Conservation (phyloP, 805 yeast species). For the Saccharomyces mikatae region DNA sequence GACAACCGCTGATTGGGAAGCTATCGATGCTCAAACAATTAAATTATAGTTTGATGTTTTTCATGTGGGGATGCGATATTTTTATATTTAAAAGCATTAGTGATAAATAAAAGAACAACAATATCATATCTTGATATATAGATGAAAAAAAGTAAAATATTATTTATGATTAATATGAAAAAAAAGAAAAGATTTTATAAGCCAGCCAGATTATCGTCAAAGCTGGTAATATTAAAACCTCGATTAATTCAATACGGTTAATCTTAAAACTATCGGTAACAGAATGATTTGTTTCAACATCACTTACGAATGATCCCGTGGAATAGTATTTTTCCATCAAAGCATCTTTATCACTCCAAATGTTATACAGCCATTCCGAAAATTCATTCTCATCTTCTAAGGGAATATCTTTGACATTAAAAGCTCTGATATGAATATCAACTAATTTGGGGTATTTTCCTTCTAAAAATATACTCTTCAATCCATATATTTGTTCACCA, state of each 20-base stretch:
- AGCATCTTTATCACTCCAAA: constrained; percentile 75
- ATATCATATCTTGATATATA: not conserved
- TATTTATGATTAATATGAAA: not conserved
- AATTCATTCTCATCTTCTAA: constrained; percentile 47
- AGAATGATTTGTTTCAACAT: constrained; percentile 11
- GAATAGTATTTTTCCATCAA: constrained; percentile 54
- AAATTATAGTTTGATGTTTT: constrained; percentile 14
- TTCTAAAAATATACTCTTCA: constrained; percentile 51
- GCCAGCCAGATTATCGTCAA: constrained; percentile 1
- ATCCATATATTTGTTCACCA: constrained; percentile 71
- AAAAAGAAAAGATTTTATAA: not conserved
- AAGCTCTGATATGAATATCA: constrained; percentile 55
- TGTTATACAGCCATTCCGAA: constrained; percentile 62
- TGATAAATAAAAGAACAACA: not conserved
- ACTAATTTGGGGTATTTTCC: constrained; percentile 68
- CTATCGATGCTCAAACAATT: constrained; percentile 22
- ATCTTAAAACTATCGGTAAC: constrained; percentile 21
- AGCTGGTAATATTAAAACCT: constrained; percentile 15
- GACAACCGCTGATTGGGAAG: constrained; percentile 49
- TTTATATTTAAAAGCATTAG: not conserved
- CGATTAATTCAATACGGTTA: constrained; percentile 10
- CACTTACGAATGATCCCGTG: constrained; percentile 42
- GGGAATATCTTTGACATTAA: constrained; percentile 57
- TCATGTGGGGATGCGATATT: not conserved
- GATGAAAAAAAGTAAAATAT: not conserved